A percentile compares a stretch with the other conserved stretches of the same genome.
Evolutionary conservation across 805 yeast species (phyloP).

Genomic region (Starmera dryadoides): DNA sequence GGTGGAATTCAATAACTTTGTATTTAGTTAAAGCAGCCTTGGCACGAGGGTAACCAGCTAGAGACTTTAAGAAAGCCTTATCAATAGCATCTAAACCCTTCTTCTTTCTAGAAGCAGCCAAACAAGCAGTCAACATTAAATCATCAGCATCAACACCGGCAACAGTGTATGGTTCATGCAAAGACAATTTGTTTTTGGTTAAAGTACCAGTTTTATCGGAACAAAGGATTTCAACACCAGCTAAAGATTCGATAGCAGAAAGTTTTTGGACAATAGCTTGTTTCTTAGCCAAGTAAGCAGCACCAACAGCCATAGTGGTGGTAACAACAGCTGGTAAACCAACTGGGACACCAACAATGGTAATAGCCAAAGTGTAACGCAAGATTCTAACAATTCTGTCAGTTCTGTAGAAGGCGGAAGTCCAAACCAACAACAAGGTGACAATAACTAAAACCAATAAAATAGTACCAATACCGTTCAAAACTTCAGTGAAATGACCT

Average conservation of each 20-base stretch:
- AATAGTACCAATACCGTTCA: slow-evolving; percentile 95
- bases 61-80: slow-evolving; percentile 91
- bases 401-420: slow-evolving; percentile 91
- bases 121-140: slow-evolving; percentile 94
- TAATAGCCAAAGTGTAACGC: slow-evolving; percentile 89
- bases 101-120: slow-evolving; percentile 97
- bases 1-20: slow-evolving; percentile 93
- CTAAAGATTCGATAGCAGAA: slow-evolving; percentile 94
- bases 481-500: slow-evolving; percentile 96
- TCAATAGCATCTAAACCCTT: slow-evolving; percentile 98
- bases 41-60: slow-evolving; percentile 84
- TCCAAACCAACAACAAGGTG: slow-evolving; percentile 86
- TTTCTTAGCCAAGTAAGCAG: slow-evolving; percentile 95
- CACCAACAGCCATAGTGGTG: slow-evolving; percentile 99
- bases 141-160: slow-evolving; percentile 96
- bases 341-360: slow-evolving; percentile 97
- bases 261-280: slow-evolving; percentile 95
- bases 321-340: slow-evolving; percentile 98
- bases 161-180: slow-evolving; percentile 96
- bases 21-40: slow-evolving; percentile 88
- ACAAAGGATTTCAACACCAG: slow-evolving; percentile 97
- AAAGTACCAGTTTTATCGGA: slow-evolving; percentile 98
- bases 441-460: slow-evolving; percentile 81
- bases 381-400: slow-evolving; percentile 79
- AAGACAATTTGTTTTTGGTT: slow-evolving; percentile 93